phyloP scores from a whole-genome alignment of 805 yeast genomes.

The Isabelozyma heimii region DNA sequence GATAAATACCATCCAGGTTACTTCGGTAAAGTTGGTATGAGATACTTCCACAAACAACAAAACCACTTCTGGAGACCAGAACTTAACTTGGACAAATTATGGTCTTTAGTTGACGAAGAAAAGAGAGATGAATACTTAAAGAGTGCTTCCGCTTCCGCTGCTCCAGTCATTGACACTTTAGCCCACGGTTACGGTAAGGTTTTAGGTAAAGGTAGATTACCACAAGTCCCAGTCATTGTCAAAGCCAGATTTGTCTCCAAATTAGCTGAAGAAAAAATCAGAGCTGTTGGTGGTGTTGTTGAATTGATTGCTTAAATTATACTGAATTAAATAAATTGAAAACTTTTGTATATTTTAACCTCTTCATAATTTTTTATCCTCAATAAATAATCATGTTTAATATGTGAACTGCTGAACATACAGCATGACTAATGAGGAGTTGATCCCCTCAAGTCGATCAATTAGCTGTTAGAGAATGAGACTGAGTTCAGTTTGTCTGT shows the following conservation, averaged over 20 bases:
- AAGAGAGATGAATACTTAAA: constrained; percentile 92
- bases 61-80: constrained; percentile 97
- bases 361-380: background rate
- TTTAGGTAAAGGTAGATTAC: constrained; percentile 98
- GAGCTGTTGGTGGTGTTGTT: constrained; percentile 99
- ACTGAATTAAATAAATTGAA: constrained; percentile 2
- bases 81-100: constrained; percentile 96
- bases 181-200: constrained; percentile 99
- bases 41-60: constrained; percentile 96
- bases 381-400: background rate
- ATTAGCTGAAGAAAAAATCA: constrained; percentile 99
- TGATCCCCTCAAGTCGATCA: too few relatives aligned
- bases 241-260: constrained; percentile 99
- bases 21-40: constrained; percentile 99
- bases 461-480: too few relatives aligned
- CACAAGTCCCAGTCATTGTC: constrained; percentile 97
- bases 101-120: constrained; percentile 94
- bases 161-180: constrained; percentile 98
- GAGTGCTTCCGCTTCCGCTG: constrained; percentile 80
- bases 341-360: constrained; percentile 4
- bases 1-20: constrained; percentile 99
- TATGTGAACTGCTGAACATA: too few relatives aligned
- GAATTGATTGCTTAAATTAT: constrained; percentile 90
- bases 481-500: too few relatives aligned
- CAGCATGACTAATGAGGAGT: too few relatives aligned